Evolutionary conservation across 140 eudicot genomes (phyloP).

Genomic region (Flaveria floridana): DNA sequence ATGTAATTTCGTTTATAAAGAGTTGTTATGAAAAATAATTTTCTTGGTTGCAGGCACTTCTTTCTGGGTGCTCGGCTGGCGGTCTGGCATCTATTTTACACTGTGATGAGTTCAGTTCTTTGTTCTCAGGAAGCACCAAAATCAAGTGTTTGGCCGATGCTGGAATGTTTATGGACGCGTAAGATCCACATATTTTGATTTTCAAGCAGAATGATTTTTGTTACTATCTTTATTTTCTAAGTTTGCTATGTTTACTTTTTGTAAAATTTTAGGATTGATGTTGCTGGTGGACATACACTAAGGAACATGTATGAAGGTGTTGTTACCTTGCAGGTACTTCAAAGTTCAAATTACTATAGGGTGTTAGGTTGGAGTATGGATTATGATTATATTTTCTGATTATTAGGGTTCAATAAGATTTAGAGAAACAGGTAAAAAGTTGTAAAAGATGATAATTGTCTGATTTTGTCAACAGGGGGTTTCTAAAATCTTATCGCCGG

Average conservation of each 20-base stretch:
- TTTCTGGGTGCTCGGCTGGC: slow-evolving; percentile 98
- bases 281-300: slow-evolving; percentile 77
- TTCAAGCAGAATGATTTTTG: not conserved
- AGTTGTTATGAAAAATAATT: not conserved
- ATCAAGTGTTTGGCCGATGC: slow-evolving; percentile 97
- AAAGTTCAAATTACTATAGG: slow-evolving; percentile 5
- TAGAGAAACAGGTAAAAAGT: not conserved
- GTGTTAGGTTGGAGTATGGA: no score
- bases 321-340: slow-evolving; percentile 74
- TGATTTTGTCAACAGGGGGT: slow-evolving; percentile 51
- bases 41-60: slow-evolving; percentile 65
- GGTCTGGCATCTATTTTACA: slow-evolving; percentile 92
- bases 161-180: slow-evolving; percentile 95
- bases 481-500: slow-evolving; percentile 50
- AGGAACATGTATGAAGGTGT: slow-evolving; percentile 75
- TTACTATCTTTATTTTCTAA: not conserved
- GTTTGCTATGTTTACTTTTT: not conserved
- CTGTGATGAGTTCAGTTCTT: slow-evolving; percentile 69
- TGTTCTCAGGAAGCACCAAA: slow-evolving; percentile 59
- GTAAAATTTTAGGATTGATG: slow-evolving; percentile 55
- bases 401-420: not conserved
- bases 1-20: not conserved
- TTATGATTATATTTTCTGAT: not conserved
- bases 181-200: slow-evolving; percentile 28
- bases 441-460: not conserved